These are phyloP conservation scores for Pleurotus djamor DNA, from an alignment of 768 basidiomycete genomes.

Conservation along the genomic window DNA sequence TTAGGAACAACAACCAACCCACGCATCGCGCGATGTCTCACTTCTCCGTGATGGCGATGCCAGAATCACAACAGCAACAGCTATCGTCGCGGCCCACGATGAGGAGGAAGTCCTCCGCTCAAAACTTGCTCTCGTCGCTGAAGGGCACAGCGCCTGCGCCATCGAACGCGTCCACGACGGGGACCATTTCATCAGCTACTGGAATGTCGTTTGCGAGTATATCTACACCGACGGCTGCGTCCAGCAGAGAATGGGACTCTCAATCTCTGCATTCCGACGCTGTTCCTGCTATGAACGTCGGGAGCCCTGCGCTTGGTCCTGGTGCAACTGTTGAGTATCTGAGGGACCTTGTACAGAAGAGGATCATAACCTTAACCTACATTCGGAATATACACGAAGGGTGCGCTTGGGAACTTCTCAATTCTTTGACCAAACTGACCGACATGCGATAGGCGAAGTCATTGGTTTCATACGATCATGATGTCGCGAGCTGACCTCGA, in stretches of 20 bases:
- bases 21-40: conserved; percentile 35
- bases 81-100: conserved; percentile 49
- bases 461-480: conserved; percentile 89
- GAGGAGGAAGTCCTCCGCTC: conserved; percentile 85
- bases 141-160: conserved; percentile 37
- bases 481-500: conserved; percentile 75
- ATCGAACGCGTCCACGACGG: conserved; percentile 22
- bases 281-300: conserved; percentile 27
- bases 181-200: conserved; percentile 29
- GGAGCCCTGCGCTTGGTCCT: conserved; percentile 41
- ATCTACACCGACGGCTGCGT: conserved; percentile 37
- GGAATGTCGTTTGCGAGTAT: conserved; percentile 35
- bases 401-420: conserved; percentile 37
- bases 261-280: conserved; percentile 61
- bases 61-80: neutral
- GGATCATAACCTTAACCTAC: conserved; percentile 84
- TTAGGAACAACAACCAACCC: too few relatives aligned
- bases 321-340: conserved; percentile 79
- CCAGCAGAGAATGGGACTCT: conserved; percentile 65
- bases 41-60: conserved; percentile 14
- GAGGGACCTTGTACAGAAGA: conserved; percentile 77
- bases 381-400: conserved; percentile 85
- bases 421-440: conserved; percentile 2
- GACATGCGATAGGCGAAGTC: conserved; percentile 52
- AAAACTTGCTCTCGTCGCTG: conserved; percentile 80